Evolutionary conservation across 176 grass and related monocot species (phyloP).

Genomic region (Echinochloa phyllopogon): DNA sequence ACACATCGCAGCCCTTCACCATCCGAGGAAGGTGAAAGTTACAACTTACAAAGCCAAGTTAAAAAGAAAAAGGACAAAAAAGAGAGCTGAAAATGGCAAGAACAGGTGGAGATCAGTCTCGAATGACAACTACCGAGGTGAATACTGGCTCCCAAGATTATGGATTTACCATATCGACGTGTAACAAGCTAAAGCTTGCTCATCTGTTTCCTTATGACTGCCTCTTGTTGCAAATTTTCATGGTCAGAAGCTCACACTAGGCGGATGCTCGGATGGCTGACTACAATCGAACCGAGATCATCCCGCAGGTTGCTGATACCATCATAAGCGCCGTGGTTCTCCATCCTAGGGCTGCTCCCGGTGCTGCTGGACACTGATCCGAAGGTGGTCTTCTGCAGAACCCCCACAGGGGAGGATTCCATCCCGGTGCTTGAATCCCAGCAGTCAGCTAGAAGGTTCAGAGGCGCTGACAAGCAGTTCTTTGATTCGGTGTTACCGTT

Average conservation of each 20-base stretch:
- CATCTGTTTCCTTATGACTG: not conserved
- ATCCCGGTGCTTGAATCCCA: slow-evolving; percentile 70
- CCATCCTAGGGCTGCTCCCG: slow-evolving; percentile 82
- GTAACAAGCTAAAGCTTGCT: slow-evolving; percentile 32
- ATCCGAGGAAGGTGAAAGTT: slow-evolving; percentile 44
- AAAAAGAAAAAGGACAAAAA: not conserved
- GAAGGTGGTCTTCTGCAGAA: slow-evolving; percentile 84
- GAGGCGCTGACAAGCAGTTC: slow-evolving; percentile 38
- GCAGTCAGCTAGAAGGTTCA: slow-evolving; percentile 70
- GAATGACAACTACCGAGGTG: slow-evolving; percentile 34
- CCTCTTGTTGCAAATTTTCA: slow-evolving; percentile 35
- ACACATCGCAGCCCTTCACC: slow-evolving; percentile 36
- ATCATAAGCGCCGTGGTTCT: slow-evolving; percentile 64
- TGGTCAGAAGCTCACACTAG: slow-evolving; percentile 53
- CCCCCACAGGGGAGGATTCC: slow-evolving; percentile 71
- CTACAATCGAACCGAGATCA: slow-evolving; percentile 80
- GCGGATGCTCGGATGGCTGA: slow-evolving; percentile 72
- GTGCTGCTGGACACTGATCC: slow-evolving; percentile 84
- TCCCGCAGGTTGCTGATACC: slow-evolving; percentile 45
- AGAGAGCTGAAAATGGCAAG: slow-evolving; percentile 26
- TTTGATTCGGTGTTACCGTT: slow-evolving; percentile 39
- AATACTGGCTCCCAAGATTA: slow-evolving; percentile 29
- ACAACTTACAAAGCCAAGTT: slow-evolving; percentile 31
- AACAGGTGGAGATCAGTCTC: slow-evolving; percentile 37
- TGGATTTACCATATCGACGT: slow-evolving; percentile 28